Base-by-base conservation (phyloP, 352 stramenopile species). In the Detonula confervacea region DNA sequence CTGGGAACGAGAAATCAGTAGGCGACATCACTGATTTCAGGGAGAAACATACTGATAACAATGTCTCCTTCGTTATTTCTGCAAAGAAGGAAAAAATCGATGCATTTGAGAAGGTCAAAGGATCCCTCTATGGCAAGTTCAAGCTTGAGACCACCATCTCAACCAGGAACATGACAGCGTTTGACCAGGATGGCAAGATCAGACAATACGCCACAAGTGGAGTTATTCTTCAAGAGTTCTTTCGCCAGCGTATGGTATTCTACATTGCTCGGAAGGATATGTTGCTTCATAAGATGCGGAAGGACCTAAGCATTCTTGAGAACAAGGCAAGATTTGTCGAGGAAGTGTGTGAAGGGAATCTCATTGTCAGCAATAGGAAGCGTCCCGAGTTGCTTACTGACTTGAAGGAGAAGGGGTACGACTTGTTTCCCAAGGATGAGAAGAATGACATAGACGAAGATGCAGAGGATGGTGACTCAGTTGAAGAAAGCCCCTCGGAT, bases 301-400 rank as follows among this genome's bases (percentile, higher is more conserved):
- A 91, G 14, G 95, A 98, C 18, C 87, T 98, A 6, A 84, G 64
- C 5, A 96, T 97, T n/a, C 86, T 98, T 37, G 83, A 90, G 51
- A 98, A 98, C 87, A 97, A 98, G 80, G 97, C 98, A 54, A 95
- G 96, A 2, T 99, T 99, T 81, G 94, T 99, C 56, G 87, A 98
- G 62, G 93, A 97, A 56, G 97, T 99, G 3, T 96, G 97, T n/a
- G 89, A 93, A 24, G 97, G 96, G 4, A 87, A 95, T 30, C 84
- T 99, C 25, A 82, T 98, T 59, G 93, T 98, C 25, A 95, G 78
- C 60, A 96, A 97, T 73, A 88, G 93, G 12, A 96, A 96, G 80
- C 84, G 90, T 30, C 66, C 80, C 8, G 92, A 95, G 12, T 71
- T 97, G 2, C 86, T 97, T 11, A 27, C 76, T 14, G 88, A 97